Conservation (phyloP, 306 rosid genomes). For the Abrus precatorius region DNA sequence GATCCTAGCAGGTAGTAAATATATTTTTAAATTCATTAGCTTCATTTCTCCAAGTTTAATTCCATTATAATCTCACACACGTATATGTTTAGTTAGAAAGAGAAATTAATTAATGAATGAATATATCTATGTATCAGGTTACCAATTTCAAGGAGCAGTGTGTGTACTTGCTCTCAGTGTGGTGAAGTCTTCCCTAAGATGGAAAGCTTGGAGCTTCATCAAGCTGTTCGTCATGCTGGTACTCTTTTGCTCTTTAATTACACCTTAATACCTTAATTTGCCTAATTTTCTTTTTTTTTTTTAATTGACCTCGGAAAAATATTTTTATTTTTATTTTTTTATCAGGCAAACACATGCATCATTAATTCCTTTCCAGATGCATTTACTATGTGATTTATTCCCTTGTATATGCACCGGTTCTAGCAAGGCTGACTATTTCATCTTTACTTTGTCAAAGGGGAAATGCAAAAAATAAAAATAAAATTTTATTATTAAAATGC, state of each 20-base stretch:
- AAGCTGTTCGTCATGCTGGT: slow-evolving; percentile 97
- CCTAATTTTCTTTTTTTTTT: background rate
- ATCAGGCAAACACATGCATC: slow-evolving; percentile 15
- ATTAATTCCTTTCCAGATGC: background rate
- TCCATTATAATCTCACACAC: background rate
- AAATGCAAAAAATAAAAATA: background rate
- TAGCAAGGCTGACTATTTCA: background rate
- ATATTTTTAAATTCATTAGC: background rate
- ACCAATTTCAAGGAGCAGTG: slow-evolving; percentile 74
- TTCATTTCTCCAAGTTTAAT: background rate
- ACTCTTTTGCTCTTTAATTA: slow-evolving; percentile 15
- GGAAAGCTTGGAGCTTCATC: slow-evolving; percentile 93
- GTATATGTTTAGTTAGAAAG: no score
- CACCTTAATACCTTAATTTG: background rate
- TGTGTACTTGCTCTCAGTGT: slow-evolving; percentile 87
- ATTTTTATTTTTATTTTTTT: background rate
- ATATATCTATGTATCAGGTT: slow-evolving; percentile 55
- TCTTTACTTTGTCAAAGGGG: background rate
- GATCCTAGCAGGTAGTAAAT: slow-evolving; percentile 81
- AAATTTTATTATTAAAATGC: background rate
- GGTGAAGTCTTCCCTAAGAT: slow-evolving; percentile 91
- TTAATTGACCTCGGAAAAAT: no score
- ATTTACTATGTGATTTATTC: slow-evolving; percentile 26
- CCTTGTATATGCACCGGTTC: background rate
- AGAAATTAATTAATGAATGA: slow-evolving; percentile 8